A percentile compares a stretch with the other conserved stretches of the same genome.
These are phyloP conservation scores for Warburgia ugandensis DNA, from an alignment of 164 flowering plant species.

Conservation along the genomic window DNA sequence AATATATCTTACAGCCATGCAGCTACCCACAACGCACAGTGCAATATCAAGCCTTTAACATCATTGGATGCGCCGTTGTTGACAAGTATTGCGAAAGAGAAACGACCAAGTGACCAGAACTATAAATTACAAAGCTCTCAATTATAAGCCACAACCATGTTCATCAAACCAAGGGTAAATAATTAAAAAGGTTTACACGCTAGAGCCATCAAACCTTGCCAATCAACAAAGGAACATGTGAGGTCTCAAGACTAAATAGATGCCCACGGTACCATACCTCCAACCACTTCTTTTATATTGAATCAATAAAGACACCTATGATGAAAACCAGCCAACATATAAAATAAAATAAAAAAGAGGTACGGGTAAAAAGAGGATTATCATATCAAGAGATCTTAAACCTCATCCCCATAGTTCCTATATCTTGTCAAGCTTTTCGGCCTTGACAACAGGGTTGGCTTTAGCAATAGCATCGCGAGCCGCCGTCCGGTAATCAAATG, in stretches of 20 bases:
- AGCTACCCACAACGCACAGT: too few relatives aligned
- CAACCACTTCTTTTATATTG: conserved; percentile 9
- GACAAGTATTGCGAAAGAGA: conserved; percentile 4
- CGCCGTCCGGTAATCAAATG: conserved; percentile 38
- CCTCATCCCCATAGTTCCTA: conserved; percentile 16
- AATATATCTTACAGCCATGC: too few relatives aligned
- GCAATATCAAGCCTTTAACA: conserved; percentile 3
- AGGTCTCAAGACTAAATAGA: conserved; percentile 19
- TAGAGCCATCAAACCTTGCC: conserved; percentile 19
- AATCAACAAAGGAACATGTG: conserved; percentile 20
- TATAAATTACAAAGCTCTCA: conserved; percentile 16
- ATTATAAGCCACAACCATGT: conserved; percentile 17
- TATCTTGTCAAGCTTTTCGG: conserved; percentile 52
- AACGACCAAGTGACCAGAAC: conserved; percentile 13
- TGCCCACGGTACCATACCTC: conserved; percentile 17
- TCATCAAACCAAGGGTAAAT: conserved; percentile 24
- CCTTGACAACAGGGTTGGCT: conserved; percentile 50
- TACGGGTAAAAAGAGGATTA: too few relatives aligned
- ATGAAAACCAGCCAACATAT: conserved; percentile 4
- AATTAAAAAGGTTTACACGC: conserved; percentile 26
- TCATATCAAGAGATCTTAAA: not conserved
- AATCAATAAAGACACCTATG: conserved; percentile 9
- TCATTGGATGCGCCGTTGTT: not conserved
- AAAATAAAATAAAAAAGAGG: too few relatives aligned
- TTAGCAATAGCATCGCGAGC: conserved; percentile 44